Evolutionary conservation across 306 rosid species (phyloP), one percentile per base, ranked within the genome.

Genomic region (Medicago ruthenica): DNA sequence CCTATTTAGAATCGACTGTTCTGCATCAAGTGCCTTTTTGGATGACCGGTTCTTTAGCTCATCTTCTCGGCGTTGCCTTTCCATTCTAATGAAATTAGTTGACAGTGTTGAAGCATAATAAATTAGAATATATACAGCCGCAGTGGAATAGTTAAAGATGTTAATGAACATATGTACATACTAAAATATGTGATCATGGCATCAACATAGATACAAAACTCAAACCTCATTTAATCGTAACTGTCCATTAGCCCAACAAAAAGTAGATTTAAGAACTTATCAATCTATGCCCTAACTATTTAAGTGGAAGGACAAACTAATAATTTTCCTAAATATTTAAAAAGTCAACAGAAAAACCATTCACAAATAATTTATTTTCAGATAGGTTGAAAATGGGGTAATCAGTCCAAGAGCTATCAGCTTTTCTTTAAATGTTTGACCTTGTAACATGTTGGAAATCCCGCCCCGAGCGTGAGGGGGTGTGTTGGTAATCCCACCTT

Each of bases 41-140:
- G 90, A 84, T 16, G 90, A 78, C 27, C 86, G 79, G 80, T 80
- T 82, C 85, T 87, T 87, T 59, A 76, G 76, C 80, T 87, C 90
- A 44, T 87, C 90, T 76, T 87, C 90, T 18, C 86, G 83, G 39
- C 88, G 88, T 76, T 87, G 90, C 77, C 90, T 87, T 79, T 87
- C 90, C 88, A 87, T 87, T 80, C 90, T 87, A 78, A 55, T 57
- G 59, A 80, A 55, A 76, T 78, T 70, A 60, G 18, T 76, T 58
- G 67, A 63, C 64, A 42, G 17, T 61, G 45, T 74, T 59, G 70
- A 31, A 57, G 51, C 65, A 73, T 31, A 78, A 47, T 57, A 68
- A 64, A 77, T 62, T 76, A 64, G 75, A 44, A 74, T 57, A 65
- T 24, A 41, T 51, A 69, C 10, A 69, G 77, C 21, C 8, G 42